Conservation (phyloP, 2,329 filamentous ascomycete genomes). For the Alternaria longipes region DNA sequence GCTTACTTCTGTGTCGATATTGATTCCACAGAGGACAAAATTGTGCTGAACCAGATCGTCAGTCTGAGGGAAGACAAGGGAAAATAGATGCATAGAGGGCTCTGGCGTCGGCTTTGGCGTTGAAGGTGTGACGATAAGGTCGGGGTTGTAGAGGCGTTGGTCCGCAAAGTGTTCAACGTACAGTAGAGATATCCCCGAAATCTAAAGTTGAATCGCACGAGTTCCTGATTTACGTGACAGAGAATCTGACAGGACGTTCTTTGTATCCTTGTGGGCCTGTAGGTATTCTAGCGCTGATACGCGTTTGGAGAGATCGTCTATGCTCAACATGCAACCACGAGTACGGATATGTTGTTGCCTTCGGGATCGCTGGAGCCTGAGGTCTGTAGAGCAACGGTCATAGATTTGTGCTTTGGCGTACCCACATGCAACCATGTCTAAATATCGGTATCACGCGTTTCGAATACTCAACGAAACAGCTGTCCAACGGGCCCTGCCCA, state of each 20-base stretch:
- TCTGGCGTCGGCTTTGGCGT: neutral
- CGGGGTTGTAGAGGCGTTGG: neutral
- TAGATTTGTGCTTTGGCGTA: too few relatives aligned
- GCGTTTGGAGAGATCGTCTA: too few relatives aligned
- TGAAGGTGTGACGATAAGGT: neutral
- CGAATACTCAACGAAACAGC: too few relatives aligned
- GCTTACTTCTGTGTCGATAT: conserved; percentile 85
- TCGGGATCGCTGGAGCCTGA: too few relatives aligned
- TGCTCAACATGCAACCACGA: too few relatives aligned
- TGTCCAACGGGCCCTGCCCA: too few relatives aligned
- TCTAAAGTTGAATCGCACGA: neutral
- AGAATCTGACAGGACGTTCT: neutral
- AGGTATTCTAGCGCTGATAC: too few relatives aligned
- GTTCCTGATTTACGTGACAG: neutral
- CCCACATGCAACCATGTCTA: too few relatives aligned
- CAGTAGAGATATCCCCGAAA: conserved; percentile 1
- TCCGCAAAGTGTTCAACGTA: neutral
- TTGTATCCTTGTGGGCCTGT: neutral
- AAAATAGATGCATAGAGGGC: conserved; percentile 22
- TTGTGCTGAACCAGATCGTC: conserved; percentile 91
- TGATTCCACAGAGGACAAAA: conserved; percentile 74
- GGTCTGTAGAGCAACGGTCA: too few relatives aligned
- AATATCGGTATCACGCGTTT: too few relatives aligned
- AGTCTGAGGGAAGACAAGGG: conserved; percentile 81
- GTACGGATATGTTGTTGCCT: too few relatives aligned